Base-by-base conservation (phyloP, 257 asterid species). In the Knoxia roxburghii region DNA sequence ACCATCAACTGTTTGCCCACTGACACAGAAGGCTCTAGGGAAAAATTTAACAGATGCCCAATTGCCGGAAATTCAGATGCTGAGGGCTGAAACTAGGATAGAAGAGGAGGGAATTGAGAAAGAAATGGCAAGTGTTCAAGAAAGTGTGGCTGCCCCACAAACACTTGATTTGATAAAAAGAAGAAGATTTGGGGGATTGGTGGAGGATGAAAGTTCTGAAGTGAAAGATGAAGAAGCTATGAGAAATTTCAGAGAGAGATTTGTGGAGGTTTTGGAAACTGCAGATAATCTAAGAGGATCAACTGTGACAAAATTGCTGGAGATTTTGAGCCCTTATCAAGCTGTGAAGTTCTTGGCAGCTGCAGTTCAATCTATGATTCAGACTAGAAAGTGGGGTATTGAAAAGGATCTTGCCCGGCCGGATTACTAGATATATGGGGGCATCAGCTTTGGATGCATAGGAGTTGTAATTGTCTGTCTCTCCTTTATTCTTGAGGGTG, bases 351-450 rank as follows among this genome's bases (percentile, higher is more conserved):
- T 79, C 67, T 49, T 79, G 67, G 67, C 72, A 17, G 61, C 66
- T 7, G 61, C 63, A 3, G 57, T 58, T 30, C 45, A 75, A 17
- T 72, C 72, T 75, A 37, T 70, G 75, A 59, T 78, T 6, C 75
- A 64, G 49, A 75, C 75, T 2, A 77, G 88, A 52, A 70, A 39
- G 53, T 77, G 67, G 81, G 89, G 88, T 4, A 0, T 69, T 46
- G 74, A 75, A 68, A 84, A 53, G 33, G 86, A 80, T 52, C 4
- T 3, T 37, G 41, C 41, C 41, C 4, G 41, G 6, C 9, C 9
- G 4, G 41, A 37, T 4, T 9, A 37, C 4, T 9, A 9, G 41
- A 37, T 4, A 37, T 37, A 9, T 37, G 9, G 41, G 41, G 9
- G 41, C 41, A 9, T 37, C 41, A 9, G 41, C 41, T 37, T 37